Conservation (phyloP, 768 basidiomycete genomes). For the Lenzites betulinus region DNA sequence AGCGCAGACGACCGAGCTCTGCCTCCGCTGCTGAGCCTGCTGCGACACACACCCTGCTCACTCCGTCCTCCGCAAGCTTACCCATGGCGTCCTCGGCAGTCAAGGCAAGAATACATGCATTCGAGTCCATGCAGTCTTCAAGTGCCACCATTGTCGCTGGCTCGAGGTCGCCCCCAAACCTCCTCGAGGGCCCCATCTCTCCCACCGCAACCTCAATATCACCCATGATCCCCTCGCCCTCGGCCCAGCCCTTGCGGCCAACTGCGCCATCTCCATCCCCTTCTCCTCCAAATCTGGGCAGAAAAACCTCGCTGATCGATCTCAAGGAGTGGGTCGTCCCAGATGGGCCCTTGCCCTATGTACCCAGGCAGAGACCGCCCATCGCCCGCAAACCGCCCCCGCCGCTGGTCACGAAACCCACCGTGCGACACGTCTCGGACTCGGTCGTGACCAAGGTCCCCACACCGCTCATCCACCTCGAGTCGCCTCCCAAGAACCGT, state of each 20-base stretch:
- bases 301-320: conserved; percentile 66
- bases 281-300: conserved; percentile 27
- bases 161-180: conserved; percentile 28
- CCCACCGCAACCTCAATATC: conserved; percentile 45
- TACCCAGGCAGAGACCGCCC: conserved; percentile 24
- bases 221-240: conserved; percentile 43
- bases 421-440: conserved; percentile 26
- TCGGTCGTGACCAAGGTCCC: conserved; percentile 14
- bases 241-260: conserved; percentile 15
- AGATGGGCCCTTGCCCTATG: conserved; percentile 46
- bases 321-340: conserved; percentile 75
- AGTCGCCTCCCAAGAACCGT: conserved; percentile 41
- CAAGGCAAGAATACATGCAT: conserved; percentile 63
- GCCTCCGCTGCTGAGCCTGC: too few relatives aligned
- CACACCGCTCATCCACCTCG: conserved; percentile 57
- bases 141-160: conserved; percentile 25
- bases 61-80: neutral
- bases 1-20: too few relatives aligned
- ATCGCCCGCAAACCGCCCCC: conserved; percentile 18
- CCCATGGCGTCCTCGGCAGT: conserved; percentile 31
- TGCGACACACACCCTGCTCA: too few relatives aligned
- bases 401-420: conserved; percentile 6
- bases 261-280: conserved; percentile 28
- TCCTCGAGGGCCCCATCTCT: conserved; percentile 54
- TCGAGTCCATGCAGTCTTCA: conserved; percentile 50